Conservation (phyloP, 495 filamentous ascomycete species). For the Daldinia bambusicola region DNA sequence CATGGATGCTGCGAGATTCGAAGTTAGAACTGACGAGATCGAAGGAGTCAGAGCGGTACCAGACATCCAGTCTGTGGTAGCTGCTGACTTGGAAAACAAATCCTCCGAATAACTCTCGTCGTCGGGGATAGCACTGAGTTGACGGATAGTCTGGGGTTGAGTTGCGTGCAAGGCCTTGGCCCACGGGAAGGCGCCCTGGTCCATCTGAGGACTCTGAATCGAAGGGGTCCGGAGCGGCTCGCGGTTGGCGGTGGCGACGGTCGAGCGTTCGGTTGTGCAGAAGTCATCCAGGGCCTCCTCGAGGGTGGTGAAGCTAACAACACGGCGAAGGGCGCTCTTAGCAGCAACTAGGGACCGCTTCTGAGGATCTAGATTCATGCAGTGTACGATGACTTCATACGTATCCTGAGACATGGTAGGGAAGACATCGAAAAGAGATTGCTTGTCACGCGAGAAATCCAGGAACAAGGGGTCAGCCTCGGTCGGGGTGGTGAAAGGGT, state of each 20-base stretch:
- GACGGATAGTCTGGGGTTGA: conserved; percentile 76
- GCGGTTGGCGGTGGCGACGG: conserved; percentile 84
- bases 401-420: conserved; percentile 98
- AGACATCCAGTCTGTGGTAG: conserved; percentile 77
- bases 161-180: conserved; percentile 87
- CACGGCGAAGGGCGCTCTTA: conserved; percentile 77
- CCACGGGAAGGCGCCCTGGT: conserved; percentile 90
- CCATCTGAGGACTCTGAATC: conserved; percentile 85
- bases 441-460: conserved; percentile 90
- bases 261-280: conserved; percentile 78
- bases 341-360: conserved; percentile 85
- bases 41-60: conserved; percentile 75
- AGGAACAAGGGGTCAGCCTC: conserved; percentile 88
- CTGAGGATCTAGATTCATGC: conserved; percentile 86
- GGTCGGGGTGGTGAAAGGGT: conserved; percentile 89
- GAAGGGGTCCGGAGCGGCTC: conserved; percentile 97
- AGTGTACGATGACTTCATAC: conserved; percentile 88
- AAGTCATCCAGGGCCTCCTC: conserved; percentile 94
- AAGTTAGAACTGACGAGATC: conserved; percentile 80
- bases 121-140: conserved; percentile 88
- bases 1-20: conserved; percentile 75
- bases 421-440: conserved; percentile 97
- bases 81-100: conserved; percentile 84
- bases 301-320: conserved; percentile 87
- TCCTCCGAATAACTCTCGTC: conserved; percentile 82